A percentile compares a stretch with the other conserved stretches of the same genome.
Evolutionary conservation across 2,329 filamentous ascomycete genomes (phyloP).

Genomic region (Escovopsis sp.): DNA sequence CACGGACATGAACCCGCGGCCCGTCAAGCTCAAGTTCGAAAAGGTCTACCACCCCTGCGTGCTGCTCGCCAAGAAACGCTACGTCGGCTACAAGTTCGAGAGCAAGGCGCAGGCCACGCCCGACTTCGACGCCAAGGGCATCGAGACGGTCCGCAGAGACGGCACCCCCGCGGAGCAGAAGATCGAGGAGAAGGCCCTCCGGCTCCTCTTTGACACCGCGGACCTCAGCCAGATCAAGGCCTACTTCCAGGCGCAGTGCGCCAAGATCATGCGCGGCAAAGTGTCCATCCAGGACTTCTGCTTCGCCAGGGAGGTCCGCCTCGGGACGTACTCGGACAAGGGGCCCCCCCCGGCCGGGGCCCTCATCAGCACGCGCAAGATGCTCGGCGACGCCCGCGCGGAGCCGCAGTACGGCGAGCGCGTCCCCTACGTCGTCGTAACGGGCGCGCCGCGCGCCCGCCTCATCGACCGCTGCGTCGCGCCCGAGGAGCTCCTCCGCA

Average conservation of each 20-base stretch:
- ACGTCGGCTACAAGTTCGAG: slow-evolving; percentile 97
- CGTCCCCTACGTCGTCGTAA: slow-evolving; percentile 85
- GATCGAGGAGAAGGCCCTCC: slow-evolving; percentile 85
- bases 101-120: slow-evolving; percentile 57
- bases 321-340: slow-evolving; percentile 69
- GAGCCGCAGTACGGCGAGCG: slow-evolving; percentile 94
- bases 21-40: slow-evolving; percentile 93
- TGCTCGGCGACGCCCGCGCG: slow-evolving; percentile 71
- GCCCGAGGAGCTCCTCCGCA: slow-evolving; percentile 66
- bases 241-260: slow-evolving; percentile 83
- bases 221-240: slow-evolving; percentile 78
- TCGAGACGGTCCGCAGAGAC: slow-evolving; percentile 90
- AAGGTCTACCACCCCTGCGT: slow-evolving; percentile 97
- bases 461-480: slow-evolving; percentile 83
- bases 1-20: slow-evolving; percentile 78
- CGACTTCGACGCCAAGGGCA: slow-evolving; percentile 95
- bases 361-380: slow-evolving; percentile 70
- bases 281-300: slow-evolving; percentile 93
- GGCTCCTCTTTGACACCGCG: slow-evolving; percentile 75
- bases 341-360: slow-evolving; percentile 74
- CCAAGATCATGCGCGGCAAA: slow-evolving; percentile 78
- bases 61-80: slow-evolving; percentile 89
- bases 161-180: slow-evolving; percentile 93
- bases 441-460: slow-evolving; percentile 71
- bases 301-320: slow-evolving; percentile 81